Percentiles rank a stretch among this genome's conserved stretches.
These are phyloP conservation scores for Pleurotus tuber-regium DNA, from an alignment of 768 basidiomycete genomes.

Conservation along the genomic window DNA sequence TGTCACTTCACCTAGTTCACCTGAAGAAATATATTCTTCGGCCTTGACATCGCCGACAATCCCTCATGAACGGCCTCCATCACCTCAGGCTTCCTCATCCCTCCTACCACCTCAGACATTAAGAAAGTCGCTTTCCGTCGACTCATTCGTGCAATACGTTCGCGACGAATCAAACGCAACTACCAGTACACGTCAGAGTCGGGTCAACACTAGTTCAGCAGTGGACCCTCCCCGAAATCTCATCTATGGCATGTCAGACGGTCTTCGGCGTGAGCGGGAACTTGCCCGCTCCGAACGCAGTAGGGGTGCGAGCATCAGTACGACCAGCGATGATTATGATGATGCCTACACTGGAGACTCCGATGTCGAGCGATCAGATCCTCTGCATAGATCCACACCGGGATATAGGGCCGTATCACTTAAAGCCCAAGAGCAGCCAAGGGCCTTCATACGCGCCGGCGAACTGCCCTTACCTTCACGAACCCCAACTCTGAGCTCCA, in stretches of 20 bases:
- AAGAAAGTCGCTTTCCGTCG: conserved; percentile 75
- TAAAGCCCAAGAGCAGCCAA: conserved; percentile 42
- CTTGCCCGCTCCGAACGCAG: conserved; percentile 38
- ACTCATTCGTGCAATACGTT: conserved; percentile 60
- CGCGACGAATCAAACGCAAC: conserved; percentile 30
- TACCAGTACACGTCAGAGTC: conserved; percentile 32
- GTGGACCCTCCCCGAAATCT: conserved; percentile 30
- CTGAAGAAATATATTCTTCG: conserved; percentile 18
- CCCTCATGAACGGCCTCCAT: conserved; percentile 16
- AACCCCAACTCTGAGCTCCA: conserved; percentile 36
- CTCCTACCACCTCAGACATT: conserved; percentile 39
- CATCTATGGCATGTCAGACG: conserved; percentile 20
- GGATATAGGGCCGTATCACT: conserved; percentile 47
- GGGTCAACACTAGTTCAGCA: conserved; percentile 34
- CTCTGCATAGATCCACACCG: conserved; percentile 35
- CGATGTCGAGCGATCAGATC: conserved; percentile 53
- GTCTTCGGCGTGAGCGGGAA: conserved; percentile 21
- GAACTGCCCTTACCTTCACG: conserved; percentile 64
- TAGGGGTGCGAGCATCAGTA: conserved; percentile 56
- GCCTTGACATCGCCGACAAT: conserved; percentile 17
- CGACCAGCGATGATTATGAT: conserved; percentile 39
- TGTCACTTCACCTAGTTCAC: background rate
- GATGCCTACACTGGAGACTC: conserved; percentile 40
- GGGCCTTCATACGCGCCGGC: conserved; percentile 47
- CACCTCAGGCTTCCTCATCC: conserved; percentile 23